These are phyloP conservation scores for Strobilomyces confusus DNA, from an alignment of 768 basidiomycete genomes.

Conservation along the genomic window DNA sequence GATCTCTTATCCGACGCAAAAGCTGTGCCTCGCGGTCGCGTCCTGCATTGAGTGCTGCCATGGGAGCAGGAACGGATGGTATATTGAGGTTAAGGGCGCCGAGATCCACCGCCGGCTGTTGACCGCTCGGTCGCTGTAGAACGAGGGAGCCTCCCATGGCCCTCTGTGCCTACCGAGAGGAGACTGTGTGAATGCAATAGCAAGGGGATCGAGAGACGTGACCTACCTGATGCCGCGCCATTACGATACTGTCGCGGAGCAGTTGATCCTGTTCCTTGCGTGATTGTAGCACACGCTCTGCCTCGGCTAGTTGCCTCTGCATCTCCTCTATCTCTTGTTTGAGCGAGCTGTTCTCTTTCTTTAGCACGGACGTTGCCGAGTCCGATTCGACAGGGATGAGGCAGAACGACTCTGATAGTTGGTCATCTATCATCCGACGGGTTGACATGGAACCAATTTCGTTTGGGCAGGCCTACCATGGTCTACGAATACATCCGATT, in stretches of 20 bases:
- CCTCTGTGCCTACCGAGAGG: constrained; percentile 60
- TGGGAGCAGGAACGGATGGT: constrained; percentile 42
- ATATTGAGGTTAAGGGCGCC: constrained; percentile 55
- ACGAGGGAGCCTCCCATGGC: constrained; percentile 69
- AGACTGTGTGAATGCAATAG: constrained; percentile 1
- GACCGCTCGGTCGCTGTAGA: constrained; percentile 41
- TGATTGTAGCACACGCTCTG: constrained; percentile 61
- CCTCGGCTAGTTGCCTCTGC: constrained; percentile 53
- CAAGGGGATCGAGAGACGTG: not conserved
- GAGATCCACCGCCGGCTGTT: constrained; percentile 46
- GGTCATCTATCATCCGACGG: constrained; percentile 42
- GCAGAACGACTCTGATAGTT: constrained; percentile 78
- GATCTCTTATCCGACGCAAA: constrained; percentile 56
- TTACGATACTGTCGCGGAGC: constrained; percentile 75
- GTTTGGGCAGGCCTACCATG: constrained; percentile 44
- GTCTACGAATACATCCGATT: constrained; percentile 58
- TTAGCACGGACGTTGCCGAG: constrained; percentile 44
- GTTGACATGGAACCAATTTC: not conserved
- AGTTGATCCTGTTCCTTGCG: constrained; percentile 78
- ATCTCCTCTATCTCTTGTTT: constrained; percentile 56
- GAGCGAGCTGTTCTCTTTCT: constrained; percentile 64
- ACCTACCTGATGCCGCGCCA: constrained; percentile 62
- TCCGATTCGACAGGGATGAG: constrained; percentile 64
- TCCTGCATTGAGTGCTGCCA: constrained; percentile 48
- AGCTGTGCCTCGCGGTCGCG: constrained; percentile 54